phyloP scores from a whole-genome alignment of 108 stramenopile species.

The Seminavis robusta region DNA sequence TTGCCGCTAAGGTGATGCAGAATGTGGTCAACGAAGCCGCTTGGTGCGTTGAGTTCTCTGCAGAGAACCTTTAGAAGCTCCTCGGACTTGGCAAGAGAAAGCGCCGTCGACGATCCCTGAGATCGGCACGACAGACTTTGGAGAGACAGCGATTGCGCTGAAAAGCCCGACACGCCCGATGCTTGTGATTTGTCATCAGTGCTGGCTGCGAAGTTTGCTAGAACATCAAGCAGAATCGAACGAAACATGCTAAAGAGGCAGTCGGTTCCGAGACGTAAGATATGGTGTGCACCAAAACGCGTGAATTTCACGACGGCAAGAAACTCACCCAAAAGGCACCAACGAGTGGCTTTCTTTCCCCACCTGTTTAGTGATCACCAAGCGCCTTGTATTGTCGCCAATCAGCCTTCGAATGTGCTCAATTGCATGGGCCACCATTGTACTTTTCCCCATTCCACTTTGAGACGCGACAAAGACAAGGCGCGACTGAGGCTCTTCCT shows the following conservation, averaged over 20 bases:
- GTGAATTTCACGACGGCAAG: no score
- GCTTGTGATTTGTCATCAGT: conserved; percentile 10
- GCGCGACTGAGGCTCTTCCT: conserved; percentile 14
- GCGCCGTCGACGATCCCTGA: conserved; percentile 10
- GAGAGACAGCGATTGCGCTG: conserved; percentile 19
- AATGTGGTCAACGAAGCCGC: conserved; percentile 44
- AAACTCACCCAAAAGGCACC: conserved; percentile 50
- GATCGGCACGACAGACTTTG: conserved; percentile 38
- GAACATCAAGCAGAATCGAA: conserved; percentile 43
- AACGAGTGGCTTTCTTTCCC: conserved; percentile 54
- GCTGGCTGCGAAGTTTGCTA: conserved; percentile 1
- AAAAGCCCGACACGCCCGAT: conserved; percentile 13
- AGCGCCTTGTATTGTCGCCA: conserved; percentile 23
- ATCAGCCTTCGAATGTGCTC: conserved; percentile 41
- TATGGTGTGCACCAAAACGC: no score
- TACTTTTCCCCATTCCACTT: conserved; percentile 63
- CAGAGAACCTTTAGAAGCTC: conserved; percentile 27
- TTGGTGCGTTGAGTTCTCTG: conserved; percentile 46
- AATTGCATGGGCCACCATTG: conserved; percentile 46
- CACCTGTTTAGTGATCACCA: conserved; percentile 50
- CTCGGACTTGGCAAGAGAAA: not conserved
- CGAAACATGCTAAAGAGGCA: conserved; percentile 28
- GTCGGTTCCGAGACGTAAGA: not conserved
- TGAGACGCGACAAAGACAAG: conserved; percentile 36
- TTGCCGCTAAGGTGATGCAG: conserved; percentile 17